phyloP scores from a whole-genome alignment of 129 eudicot genomes.

The Deinandra increscens region DNA sequence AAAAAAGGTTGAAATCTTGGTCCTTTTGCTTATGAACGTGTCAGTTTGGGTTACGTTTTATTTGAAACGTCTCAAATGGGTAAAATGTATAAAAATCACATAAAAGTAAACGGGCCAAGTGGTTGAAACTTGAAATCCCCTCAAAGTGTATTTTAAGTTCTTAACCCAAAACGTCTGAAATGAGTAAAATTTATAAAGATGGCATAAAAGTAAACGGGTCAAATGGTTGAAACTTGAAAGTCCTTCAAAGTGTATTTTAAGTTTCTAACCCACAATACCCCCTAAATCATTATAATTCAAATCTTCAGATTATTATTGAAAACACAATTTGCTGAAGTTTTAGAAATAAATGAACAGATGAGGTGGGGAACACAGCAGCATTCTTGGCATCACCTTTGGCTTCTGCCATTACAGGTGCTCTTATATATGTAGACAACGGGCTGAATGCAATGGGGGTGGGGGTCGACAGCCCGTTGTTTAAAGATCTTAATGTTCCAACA shows the following conservation, averaged over 20 bases:
- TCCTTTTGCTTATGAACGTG: constrained; percentile 2
- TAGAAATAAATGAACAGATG: constrained; percentile 52
- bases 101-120: neutral
- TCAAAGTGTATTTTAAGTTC: neutral
- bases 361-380: constrained; percentile 90
- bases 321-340: constrained; percentile 24
- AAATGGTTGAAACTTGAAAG: neutral
- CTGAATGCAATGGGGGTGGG: constrained; percentile 94
- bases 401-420: constrained; percentile 90
- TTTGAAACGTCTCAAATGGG: neutral
- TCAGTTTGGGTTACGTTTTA: neutral
- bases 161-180: neutral
- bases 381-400: constrained; percentile 96
- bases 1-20: neutral
- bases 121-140: neutral
- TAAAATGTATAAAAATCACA: neutral
- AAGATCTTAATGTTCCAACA: constrained; percentile 70
- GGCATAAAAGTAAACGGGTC: neutral
- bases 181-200: neutral
- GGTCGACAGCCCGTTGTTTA: constrained; percentile 79
- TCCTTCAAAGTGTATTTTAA: neutral
- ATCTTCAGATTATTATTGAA: neutral
- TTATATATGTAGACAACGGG: constrained; percentile 89
- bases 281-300: neutral
- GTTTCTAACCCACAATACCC: neutral